Evolutionary conservation across 2,329 filamentous ascomycete genomes (phyloP).

Genomic region (Aspergillus fischeri): DNA sequence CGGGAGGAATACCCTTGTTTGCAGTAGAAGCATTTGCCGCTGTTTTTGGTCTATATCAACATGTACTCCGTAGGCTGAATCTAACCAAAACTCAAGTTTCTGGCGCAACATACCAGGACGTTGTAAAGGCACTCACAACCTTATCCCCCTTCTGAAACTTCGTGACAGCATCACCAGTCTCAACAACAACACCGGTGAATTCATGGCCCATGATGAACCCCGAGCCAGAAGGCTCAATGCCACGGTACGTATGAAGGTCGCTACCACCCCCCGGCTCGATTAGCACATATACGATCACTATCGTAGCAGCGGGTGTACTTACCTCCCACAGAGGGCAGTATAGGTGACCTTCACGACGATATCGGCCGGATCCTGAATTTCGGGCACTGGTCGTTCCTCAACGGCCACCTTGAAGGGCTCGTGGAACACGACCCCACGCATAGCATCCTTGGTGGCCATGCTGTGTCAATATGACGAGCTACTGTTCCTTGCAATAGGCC

Average conservation of each 20-base stretch:
- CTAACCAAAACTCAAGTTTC: background rate
- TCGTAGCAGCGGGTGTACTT: constrained; percentile 29
- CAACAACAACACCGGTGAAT: constrained; percentile 72
- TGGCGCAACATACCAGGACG: constrained; percentile 58
- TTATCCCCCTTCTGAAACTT: constrained; percentile 69
- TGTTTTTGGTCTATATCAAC: constrained; percentile 24
- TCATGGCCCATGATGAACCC: constrained; percentile 72
- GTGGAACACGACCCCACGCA: constrained; percentile 88
- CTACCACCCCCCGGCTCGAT: constrained; percentile 39
- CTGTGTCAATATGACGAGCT: background rate
- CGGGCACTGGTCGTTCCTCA: constrained; percentile 74
- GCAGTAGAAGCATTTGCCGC: constrained; percentile 80
- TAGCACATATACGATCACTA: background rate
- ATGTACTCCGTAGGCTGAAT: background rate
- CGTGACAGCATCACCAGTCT: constrained; percentile 64
- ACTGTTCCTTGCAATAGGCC: background rate
- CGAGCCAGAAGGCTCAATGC: constrained; percentile 66
- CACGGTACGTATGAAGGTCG: constrained; percentile 82
- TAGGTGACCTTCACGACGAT: constrained; percentile 79
- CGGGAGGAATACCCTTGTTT: constrained; percentile 70
- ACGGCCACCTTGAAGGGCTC: constrained; percentile 70
- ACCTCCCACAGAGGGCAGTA: constrained; percentile 86
- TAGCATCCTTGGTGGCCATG: constrained; percentile 49
- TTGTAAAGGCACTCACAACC: constrained; percentile 79
- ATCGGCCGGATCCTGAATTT: constrained; percentile 66